Evolutionary conservation across 2,329 filamentous ascomycete species (phyloP), one percentile per base, ranked within the genome.

Genomic region (Nigrograna mackinnonii): DNA sequence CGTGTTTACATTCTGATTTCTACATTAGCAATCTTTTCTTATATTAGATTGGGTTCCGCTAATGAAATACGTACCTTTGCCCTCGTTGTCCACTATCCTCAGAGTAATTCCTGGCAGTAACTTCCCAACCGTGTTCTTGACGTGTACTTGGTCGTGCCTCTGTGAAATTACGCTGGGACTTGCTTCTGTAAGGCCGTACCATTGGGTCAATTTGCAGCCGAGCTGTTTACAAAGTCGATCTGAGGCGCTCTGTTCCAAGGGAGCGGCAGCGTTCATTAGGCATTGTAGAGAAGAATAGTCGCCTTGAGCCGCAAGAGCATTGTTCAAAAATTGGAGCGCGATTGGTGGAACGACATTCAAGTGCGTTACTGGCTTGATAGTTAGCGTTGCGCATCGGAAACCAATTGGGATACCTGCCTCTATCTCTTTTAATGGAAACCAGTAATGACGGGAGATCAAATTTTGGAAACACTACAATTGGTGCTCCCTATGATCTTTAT

Each of bases 191-290:
- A n/a, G n/a, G n/a, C n/a, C n/a, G n/a, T 55, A 55, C 43, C 49
- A 49, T 40, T 49, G 47, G 2, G 47, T 51, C 3, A 55, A 33
- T 2, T 35, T 39, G 14, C 47, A 48, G 9, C 30, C 34, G 3
- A 43, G 32, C 7, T 16, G 38, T 19, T 26, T 39, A 22, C 28
- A 35, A 4, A 55, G 36, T 17, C 38, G 31, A 19, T 41, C 41
- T 7, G 47, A 33, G 4, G 47, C 24, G 3, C 19, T 21, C 21
- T 46, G 35, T 19, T 50, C 40, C 24, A 54, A 26, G 4, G 51
- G 51, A 2, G 51, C 49, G 6, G 51, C 51, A 9, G 51, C 51
- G 24, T 54, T 54, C 41, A 52, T 47, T 17, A 54, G 30, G n/a
- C 51, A 52, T 24, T 39, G 30, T 6, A 52, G 31, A 2, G 49